These are phyloP conservation scores for Brasilioporus rufonigricans DNA, from an alignment of 768 basidiomycete species.

Conservation along the genomic window DNA sequence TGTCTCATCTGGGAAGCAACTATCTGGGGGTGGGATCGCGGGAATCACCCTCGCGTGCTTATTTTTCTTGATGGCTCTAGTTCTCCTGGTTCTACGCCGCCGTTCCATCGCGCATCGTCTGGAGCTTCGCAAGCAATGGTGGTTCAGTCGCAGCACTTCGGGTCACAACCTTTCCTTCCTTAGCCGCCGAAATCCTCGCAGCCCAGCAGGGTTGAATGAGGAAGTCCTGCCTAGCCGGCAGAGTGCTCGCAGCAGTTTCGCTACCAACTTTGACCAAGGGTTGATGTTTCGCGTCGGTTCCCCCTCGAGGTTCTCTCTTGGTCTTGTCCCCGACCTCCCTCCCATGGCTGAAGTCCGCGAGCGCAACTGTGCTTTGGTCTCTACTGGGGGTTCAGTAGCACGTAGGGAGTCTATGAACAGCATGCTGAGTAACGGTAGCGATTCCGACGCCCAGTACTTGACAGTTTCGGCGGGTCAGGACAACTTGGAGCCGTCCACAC, in stretches of 20 bases:
- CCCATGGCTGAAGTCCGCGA: slow-evolving; percentile 57
- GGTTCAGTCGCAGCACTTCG: slow-evolving; percentile 33
- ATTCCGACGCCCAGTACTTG: slow-evolving; percentile 41
- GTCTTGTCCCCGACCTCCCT: slow-evolving; percentile 40
- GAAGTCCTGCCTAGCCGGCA: slow-evolving; percentile 21
- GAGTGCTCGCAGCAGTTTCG: slow-evolving; percentile 60
- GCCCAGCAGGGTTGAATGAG: slow-evolving; percentile 12
- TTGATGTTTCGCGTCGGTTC: slow-evolving; percentile 24
- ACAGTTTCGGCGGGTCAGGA: slow-evolving; percentile 25
- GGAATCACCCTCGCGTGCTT: slow-evolving; percentile 38
- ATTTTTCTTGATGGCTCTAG: slow-evolving; percentile 32
- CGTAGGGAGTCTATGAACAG: slow-evolving; percentile 42
- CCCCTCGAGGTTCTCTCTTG: slow-evolving; percentile 6
- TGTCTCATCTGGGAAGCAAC: slow-evolving; percentile 22
- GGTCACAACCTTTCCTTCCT: slow-evolving; percentile 3
- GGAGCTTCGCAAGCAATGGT: slow-evolving; percentile 45
- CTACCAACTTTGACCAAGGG: slow-evolving; percentile 54
- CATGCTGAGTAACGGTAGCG: slow-evolving; percentile 35
- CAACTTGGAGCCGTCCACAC: slow-evolving; percentile 34
- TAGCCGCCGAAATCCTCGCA: slow-evolving; percentile 11
- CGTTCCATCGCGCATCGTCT: slow-evolving; percentile 43
- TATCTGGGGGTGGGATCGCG: slow-evolving; percentile 48
- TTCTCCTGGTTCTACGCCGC: slow-evolving; percentile 45
- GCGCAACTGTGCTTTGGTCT: slow-evolving; percentile 22
- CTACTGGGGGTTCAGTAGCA: slow-evolving; percentile 23